Conservation (phyloP, 1,284 basidiomycete genomes). For the Puccinia novopanici region DNA sequence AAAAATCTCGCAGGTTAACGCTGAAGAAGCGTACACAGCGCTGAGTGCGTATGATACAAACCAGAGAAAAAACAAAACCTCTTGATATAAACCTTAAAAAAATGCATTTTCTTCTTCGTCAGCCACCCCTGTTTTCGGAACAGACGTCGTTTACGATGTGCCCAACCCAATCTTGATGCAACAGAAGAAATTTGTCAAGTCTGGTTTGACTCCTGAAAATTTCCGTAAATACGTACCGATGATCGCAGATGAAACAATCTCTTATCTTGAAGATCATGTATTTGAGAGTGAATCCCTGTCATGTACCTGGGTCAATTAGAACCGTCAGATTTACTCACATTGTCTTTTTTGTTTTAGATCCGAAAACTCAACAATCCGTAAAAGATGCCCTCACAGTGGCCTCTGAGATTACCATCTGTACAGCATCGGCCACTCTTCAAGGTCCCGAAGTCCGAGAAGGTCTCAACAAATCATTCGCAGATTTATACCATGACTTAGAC, state of each 20-base stretch:
- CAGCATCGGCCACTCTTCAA: conserved; percentile 88
- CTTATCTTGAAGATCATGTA: conserved; percentile 60
- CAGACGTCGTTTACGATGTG: conserved; percentile 95
- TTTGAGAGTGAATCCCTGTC: conserved; percentile 66
- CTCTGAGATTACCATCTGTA: conserved; percentile 92
- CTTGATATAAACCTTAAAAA: neutral
- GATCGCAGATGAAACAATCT: conserved; percentile 74
- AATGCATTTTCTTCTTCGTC: conserved; percentile 38
- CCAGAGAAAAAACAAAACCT: conserved; percentile 74
- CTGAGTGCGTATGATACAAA: conserved; percentile 64
- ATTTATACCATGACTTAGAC: conserved; percentile 86
- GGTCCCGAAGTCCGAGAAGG: conserved; percentile 81
- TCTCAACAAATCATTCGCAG: conserved; percentile 81
- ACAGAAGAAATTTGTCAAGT: conserved; percentile 95
- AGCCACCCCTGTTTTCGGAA: conserved; percentile 71
- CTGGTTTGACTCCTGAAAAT: conserved; percentile 88
- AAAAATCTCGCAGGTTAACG: conserved; percentile 85
- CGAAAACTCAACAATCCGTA: neutral
- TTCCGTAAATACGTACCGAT: conserved; percentile 86
- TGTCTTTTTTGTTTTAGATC: conserved; percentile 7
- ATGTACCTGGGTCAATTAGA: conserved; percentile 54
- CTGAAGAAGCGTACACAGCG: conserved; percentile 88
- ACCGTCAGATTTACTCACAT: neutral
- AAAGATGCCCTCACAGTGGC: conserved; percentile 71
- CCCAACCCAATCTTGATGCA: conserved; percentile 98